phyloP scores from a whole-genome alignment of 441 rosid genomes.

The Manihot esculenta region DNA sequence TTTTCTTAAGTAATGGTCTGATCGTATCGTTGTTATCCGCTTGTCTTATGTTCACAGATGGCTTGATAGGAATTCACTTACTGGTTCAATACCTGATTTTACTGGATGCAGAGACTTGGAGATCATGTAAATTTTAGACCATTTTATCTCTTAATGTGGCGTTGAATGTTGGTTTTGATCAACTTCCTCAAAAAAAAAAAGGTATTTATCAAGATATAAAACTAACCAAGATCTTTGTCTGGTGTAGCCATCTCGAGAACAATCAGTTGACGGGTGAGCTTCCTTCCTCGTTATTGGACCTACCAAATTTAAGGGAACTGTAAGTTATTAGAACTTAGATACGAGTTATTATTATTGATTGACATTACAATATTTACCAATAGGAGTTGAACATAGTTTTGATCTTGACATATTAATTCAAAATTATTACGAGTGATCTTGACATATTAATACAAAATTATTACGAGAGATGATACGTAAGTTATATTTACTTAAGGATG shows the following conservation, averaged over 20 bases:
- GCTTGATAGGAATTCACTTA: conserved; percentile 86
- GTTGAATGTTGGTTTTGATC: background rate
- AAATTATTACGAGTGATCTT: conserved; percentile 1
- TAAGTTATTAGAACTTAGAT: conserved; percentile 49
- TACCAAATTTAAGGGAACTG: conserved; percentile 88
- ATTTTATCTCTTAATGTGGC: conserved; percentile 19
- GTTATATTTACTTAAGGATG: background rate
- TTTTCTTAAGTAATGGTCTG: conserved; percentile 7
- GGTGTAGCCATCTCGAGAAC: conserved; percentile 86
- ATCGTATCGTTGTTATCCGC: conserved; percentile 1
- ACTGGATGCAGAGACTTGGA: conserved; percentile 57
- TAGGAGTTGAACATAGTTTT: background rate
- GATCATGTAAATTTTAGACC: conserved; percentile 58
- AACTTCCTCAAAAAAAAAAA: too few species aligned
- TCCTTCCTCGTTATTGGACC: conserved; percentile 63
- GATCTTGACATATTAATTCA: background rate
- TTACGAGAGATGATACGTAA: background rate
- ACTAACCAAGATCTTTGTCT: conserved; percentile 30
- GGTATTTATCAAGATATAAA: conserved; percentile 16
- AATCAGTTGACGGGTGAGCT: conserved; percentile 77
- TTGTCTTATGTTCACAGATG: conserved; percentile 49
- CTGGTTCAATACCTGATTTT: conserved; percentile 90
- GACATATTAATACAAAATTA: background rate
- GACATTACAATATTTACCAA: conserved; percentile 2
- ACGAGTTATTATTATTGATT: background rate